A percentile compares a stretch with the other conserved stretches of the same genome.
Conservation (phyloP, 257 asterid genomes). For the Mentha longifolia region DNA sequence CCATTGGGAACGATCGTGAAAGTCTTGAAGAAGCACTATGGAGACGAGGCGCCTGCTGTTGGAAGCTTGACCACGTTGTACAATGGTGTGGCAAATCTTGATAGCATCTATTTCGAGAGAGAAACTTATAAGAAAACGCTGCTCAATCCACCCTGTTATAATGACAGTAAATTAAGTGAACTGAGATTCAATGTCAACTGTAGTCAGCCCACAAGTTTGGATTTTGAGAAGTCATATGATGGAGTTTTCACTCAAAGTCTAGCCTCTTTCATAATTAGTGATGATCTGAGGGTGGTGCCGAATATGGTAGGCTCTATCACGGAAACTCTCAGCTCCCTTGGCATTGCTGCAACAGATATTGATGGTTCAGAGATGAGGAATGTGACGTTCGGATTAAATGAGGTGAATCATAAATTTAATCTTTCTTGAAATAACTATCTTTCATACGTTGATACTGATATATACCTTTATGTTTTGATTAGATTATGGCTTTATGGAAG, state of each 20-base stretch:
- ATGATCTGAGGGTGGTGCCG: slow-evolving; percentile 30
- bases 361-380: not conserved
- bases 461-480: not conserved
- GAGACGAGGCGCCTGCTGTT: not conserved
- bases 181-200: not conserved
- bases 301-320: slow-evolving; percentile 2
- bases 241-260: slow-evolving; percentile 18
- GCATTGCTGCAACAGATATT: slow-evolving; percentile 1
- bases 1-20: slow-evolving; percentile 17
- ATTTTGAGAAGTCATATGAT: not conserved
- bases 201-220: not conserved
- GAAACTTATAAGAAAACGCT: not conserved
- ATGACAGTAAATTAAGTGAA: not conserved
- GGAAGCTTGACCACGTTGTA: slow-evolving; percentile 18
- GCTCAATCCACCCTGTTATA: not conserved
- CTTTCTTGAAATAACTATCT: too few species aligned
- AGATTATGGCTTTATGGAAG: slow-evolving; percentile 26
- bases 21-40: not conserved
- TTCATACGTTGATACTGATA: not conserved
- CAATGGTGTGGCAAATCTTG: not conserved
- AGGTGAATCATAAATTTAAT: too few species aligned
- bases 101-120: not conserved
- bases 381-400: not conserved
- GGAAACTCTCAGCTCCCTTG: slow-evolving; percentile 5
- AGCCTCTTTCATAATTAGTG: slow-evolving; percentile 23